Base-by-base conservation (phyloP, 352 stramenopile species). In the Pythium volutum region DNA sequence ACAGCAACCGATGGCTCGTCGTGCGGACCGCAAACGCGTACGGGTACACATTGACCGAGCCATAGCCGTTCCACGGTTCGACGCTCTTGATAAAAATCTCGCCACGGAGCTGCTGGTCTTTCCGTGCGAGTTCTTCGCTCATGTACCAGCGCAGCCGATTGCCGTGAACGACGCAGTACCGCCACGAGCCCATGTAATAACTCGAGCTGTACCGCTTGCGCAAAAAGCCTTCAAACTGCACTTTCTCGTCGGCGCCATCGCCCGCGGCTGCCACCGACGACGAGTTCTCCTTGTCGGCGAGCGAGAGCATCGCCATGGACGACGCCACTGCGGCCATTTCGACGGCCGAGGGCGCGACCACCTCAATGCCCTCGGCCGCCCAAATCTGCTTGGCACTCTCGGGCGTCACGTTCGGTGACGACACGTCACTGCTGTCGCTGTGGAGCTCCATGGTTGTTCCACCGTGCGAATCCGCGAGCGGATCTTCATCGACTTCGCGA, bases 101-200 rank as follows among this genome's bases (percentile, higher is more conserved):
- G 2, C 82, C 82, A 12, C 82, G 73, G 23, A 89, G 50, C 47
- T 84, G 71, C 2, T 55, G 59, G 59, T 86, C 75, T 22, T 69
- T 70, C 25, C 69, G 61, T 31, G 82, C 82, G 34, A 74, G 64
- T 15, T 89, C 79, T 31, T 74, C 58, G 18, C 64, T 84, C 59
- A 85, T 77, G 61, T 83, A 92, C 82, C 82, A 92, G 38, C 77
- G 77, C 55, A 92, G 43, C 7, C 75, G 74, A 50, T 71, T 77
- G 52, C 80, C 78, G 27, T 80, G 75, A 20, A 90, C 54, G 39
- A 92, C 73, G 55, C 78, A 92, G 59, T 79, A 92, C 20, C 82
- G 75, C 78, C 77, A 88, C 51, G 78, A 84, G 31, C 82, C 82
- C 82, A 92, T 90, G 73, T 90, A 92, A 41, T 86, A 47, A 56